Conservation (phyloP, 176 grass and related monocot genomes). For the Alloteropsis semialata region DNA sequence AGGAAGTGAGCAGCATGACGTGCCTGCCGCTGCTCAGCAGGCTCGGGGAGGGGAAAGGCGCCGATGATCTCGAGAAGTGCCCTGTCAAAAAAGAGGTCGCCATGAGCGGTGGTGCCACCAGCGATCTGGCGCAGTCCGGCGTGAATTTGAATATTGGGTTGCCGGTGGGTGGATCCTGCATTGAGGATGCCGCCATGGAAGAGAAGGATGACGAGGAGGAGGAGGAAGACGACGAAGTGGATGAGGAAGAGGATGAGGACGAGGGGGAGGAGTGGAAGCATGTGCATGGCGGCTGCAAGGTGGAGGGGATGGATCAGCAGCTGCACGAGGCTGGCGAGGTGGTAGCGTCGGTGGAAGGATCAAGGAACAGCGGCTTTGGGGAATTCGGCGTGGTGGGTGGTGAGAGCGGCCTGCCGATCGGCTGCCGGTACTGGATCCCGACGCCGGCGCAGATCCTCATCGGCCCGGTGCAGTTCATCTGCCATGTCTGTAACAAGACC, state of each 20-base stretch:
- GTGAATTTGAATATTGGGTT: conserved; percentile 75
- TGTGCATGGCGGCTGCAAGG: conserved; percentile 13
- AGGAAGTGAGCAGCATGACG: conserved; percentile 6
- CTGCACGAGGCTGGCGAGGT: conserved; percentile 11
- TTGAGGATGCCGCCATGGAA: conserved; percentile 1
- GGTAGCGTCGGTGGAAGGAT: conserved; percentile 16
- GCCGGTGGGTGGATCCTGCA: conserved; percentile 22
- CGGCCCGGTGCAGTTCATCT: conserved; percentile 79
- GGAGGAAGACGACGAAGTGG: conserved; percentile 28
- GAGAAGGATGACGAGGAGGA: conserved; percentile 29
- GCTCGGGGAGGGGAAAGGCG: conserved; percentile 48
- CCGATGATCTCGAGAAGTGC: neutral
- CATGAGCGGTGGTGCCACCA: neutral
- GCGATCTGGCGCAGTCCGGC: neutral
- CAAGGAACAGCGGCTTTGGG: neutral
- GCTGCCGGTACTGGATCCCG: conserved; percentile 73
- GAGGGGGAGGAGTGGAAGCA: conserved; percentile 12
- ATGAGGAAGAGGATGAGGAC: conserved; percentile 2
- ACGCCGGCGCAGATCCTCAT: conserved; percentile 79
- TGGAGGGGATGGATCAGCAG: conserved; percentile 8
- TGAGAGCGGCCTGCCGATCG: neutral
- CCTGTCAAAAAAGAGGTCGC: conserved; percentile 36
- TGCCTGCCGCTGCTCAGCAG: conserved; percentile 76
- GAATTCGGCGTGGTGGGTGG: neutral
- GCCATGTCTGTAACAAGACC: conserved; percentile 83